phyloP scores from a whole-genome alignment of 2,329 filamentous ascomycete species.

The Periconia digitata region DNA sequence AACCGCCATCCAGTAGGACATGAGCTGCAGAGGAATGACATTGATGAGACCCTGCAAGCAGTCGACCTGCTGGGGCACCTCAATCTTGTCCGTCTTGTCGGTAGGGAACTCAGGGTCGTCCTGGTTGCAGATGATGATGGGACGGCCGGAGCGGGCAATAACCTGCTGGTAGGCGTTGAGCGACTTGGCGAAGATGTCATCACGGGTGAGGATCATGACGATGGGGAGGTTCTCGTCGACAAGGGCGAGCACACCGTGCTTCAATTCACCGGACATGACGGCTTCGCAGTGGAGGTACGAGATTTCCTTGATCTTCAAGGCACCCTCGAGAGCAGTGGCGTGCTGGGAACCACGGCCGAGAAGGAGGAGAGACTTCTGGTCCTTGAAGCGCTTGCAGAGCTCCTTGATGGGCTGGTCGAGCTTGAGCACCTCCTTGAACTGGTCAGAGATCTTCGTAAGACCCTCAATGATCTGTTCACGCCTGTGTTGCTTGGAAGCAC shows the following conservation, averaged over 20 bases:
- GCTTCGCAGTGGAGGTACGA: conserved; percentile 99
- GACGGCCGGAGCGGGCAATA: conserved; percentile 91
- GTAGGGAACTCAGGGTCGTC: conserved; percentile 84
- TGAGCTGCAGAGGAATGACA: conserved; percentile 94
- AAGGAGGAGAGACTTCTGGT: conserved; percentile 94
- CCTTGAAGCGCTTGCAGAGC: conserved; percentile 90
- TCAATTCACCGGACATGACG: conserved; percentile 99
- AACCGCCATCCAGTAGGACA: conserved; percentile 98
- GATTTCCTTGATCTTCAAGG: conserved; percentile 99
- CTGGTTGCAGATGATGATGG: conserved; percentile 97
- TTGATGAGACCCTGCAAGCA: conserved; percentile 95
- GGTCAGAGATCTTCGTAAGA: conserved; percentile 79
- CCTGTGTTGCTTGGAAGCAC: conserved; percentile 88
- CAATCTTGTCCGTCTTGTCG: conserved; percentile 92
- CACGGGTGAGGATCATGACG: conserved; percentile 98
- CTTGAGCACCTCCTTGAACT: conserved; percentile 90
- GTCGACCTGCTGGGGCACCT: conserved; percentile 94
- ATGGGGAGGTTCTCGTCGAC: conserved; percentile 98
- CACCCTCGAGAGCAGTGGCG: conserved; percentile 93
- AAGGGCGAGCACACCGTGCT: conserved; percentile 95
- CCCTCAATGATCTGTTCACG: conserved; percentile 97
- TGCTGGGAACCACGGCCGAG: conserved; percentile 95
- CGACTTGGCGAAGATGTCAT: conserved; percentile 97
- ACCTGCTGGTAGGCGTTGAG: conserved; percentile 99
- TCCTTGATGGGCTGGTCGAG: conserved; percentile 94